These are phyloP conservation scores for Pneumocystis oryctolagi DNA, from an alignment of 1,139 yeast species.

Conservation along the genomic window DNA sequence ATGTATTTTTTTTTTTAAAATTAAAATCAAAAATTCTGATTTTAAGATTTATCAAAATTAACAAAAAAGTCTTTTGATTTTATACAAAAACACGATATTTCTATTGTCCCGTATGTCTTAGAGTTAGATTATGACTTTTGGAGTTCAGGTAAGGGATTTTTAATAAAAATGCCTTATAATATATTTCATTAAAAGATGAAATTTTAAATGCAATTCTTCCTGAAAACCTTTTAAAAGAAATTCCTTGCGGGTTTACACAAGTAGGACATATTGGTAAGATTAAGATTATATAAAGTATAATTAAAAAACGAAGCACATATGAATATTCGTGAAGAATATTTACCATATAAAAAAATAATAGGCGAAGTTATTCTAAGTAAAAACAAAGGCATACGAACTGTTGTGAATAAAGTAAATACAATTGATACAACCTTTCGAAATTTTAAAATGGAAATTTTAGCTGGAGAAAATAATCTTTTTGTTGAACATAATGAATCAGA, in stretches of 20 bases:
- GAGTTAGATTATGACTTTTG: constrained; percentile 60
- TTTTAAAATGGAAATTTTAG: constrained; percentile 82
- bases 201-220: constrained; percentile 30
- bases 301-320: constrained; percentile 46
- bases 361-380: constrained; percentile 88
- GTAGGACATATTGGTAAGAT: constrained; percentile 67
- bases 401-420: constrained; percentile 82
- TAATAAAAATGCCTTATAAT: background rate
- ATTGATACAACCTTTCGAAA: constrained; percentile 83
- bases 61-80: constrained; percentile 8
- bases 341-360: constrained; percentile 64
- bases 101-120: constrained; percentile 39
- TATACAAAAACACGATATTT: constrained; percentile 8
- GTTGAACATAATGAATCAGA: constrained; percentile 86
- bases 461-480: constrained; percentile 52
- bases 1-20: background rate
- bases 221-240: constrained; percentile 47
- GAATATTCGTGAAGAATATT: constrained; percentile 69
- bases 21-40: background rate
- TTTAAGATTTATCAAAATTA: constrained; percentile 7
- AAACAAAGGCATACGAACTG: constrained; percentile 64
- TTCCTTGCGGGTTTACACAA: constrained; percentile 82
- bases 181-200: constrained; percentile 2
- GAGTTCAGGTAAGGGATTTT: constrained; percentile 34
- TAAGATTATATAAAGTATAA: background rate